A percentile compares a stretch with the other conserved stretches of the same genome.
These are phyloP conservation scores for Berberis thunbergii DNA, from an alignment of 164 flowering plant genomes.

Conservation along the genomic window DNA sequence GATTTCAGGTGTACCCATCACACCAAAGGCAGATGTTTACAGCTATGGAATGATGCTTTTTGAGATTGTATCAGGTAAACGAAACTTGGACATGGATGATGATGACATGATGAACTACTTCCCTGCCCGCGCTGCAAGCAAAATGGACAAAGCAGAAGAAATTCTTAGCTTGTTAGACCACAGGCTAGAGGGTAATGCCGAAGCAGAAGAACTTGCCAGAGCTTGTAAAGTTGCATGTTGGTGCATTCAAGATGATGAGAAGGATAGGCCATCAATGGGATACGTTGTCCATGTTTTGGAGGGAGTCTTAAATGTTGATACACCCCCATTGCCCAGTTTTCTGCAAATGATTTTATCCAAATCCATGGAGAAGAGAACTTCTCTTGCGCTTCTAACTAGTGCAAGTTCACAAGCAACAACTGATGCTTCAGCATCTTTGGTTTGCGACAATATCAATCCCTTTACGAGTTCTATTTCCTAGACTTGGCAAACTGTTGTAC, in stretches of 20 bases:
- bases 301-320: background rate
- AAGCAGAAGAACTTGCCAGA: background rate
- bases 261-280: slow-evolving; percentile 3
- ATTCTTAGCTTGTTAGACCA: slow-evolving; percentile 1
- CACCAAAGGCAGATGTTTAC: slow-evolving; percentile 1
- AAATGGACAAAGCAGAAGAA: background rate
- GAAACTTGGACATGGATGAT: background rate
- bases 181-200: slow-evolving; percentile 1
- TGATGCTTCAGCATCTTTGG: background rate
- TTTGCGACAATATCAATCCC: background rate
- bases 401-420: no score
- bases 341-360: background rate
- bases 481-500: background rate
- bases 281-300: background rate
- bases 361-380: background rate
- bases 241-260: slow-evolving; percentile 1
- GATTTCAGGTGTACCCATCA: background rate
- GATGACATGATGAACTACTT: background rate
- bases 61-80: slow-evolving; percentile 5
- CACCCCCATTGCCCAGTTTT: background rate
- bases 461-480: background rate
- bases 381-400: background rate
- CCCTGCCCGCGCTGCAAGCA: background rate
- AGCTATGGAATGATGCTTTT: slow-evolving; percentile 8
- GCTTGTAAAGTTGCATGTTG: slow-evolving; percentile 2